A percentile compares a stretch with the other conserved stretches of the same genome.
phyloP scores from a whole-genome alignment of 345 rosid genomes.

The Citrus medica region DNA sequence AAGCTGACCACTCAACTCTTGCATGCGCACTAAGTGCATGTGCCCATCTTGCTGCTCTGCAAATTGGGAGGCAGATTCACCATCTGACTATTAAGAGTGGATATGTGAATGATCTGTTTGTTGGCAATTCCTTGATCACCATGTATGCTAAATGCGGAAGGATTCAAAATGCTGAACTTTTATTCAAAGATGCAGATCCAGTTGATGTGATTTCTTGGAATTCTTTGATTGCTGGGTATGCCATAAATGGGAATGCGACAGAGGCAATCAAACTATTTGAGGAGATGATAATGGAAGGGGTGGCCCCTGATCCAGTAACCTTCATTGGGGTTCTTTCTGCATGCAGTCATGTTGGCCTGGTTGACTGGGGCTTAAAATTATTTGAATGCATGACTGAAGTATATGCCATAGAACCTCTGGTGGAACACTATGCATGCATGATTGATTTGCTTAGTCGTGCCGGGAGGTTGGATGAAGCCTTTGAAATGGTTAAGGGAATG shows the following conservation, averaged over 20 bases:
- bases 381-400: conserved; percentile 3
- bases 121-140: conserved; percentile 10
- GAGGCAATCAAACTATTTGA: conserved; percentile 34
- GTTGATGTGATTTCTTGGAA: conserved; percentile 39
- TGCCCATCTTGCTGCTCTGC: conserved; percentile 34
- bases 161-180: conserved; percentile 15
- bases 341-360: conserved; percentile 7
- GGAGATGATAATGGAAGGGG: conserved; percentile 23
- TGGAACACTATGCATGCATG: conserved; percentile 3
- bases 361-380: background rate
- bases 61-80: conserved; percentile 38
- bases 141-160: conserved; percentile 45
- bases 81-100: conserved; percentile 23
- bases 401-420: background rate
- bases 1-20: conserved; percentile 29
- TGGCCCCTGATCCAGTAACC: background rate
- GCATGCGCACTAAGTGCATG: conserved; percentile 32
- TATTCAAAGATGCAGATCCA: conserved; percentile 19
- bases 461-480: background rate
- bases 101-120: conserved; percentile 2
- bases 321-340: background rate
- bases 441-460: conserved; percentile 5
- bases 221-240: conserved; percentile 39
- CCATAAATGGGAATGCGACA: conserved; percentile 32
- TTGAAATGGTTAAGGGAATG: conserved; percentile 1